Conservation (phyloP, 768 basidiomycete genomes). For the Rhodosporidiobolus odoratus region DNA sequence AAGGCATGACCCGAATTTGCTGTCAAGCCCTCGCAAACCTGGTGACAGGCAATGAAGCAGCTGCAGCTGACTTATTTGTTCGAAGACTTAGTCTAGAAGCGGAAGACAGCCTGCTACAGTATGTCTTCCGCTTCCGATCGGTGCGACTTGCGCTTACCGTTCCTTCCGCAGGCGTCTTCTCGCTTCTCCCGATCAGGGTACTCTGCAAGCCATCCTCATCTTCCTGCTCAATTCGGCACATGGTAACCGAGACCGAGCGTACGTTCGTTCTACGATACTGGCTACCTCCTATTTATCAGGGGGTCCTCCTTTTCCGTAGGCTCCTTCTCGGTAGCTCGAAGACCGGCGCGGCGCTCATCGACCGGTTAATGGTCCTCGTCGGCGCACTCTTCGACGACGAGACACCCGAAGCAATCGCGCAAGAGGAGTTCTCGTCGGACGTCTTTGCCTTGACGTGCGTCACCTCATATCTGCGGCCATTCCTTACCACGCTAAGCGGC, state of each 20-base stretch:
- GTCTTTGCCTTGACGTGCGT: conserved; percentile 14
- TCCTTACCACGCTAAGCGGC: neutral
- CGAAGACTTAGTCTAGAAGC: conserved; percentile 1
- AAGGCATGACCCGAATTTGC: conserved; percentile 21
- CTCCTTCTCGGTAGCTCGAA: conserved; percentile 22
- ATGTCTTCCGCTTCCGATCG: neutral
- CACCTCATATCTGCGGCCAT: neutral
- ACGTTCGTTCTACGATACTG: neutral
- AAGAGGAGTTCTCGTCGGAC: neutral
- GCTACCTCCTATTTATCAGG: neutral
- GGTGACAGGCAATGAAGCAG: conserved; percentile 10
- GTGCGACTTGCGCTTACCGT: neutral
- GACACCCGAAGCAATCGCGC: neutral
- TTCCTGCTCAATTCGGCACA: conserved; percentile 30
- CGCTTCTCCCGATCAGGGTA: conserved; percentile 26
- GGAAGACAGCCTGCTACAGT: conserved; percentile 13
- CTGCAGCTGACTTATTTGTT: neutral
- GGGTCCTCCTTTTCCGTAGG: neutral
- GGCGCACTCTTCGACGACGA: conserved; percentile 13
- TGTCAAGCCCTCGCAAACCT: conserved; percentile 36
- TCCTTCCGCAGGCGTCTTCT: conserved; percentile 17
- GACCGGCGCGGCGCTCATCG: conserved; percentile 13
- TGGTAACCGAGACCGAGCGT: conserved; percentile 10
- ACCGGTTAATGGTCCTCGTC: conserved; percentile 20
- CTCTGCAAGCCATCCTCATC: conserved; percentile 26